Base-by-base conservation (phyloP, 2,329 filamentous ascomycete species). In the Capronia americana region DNA sequence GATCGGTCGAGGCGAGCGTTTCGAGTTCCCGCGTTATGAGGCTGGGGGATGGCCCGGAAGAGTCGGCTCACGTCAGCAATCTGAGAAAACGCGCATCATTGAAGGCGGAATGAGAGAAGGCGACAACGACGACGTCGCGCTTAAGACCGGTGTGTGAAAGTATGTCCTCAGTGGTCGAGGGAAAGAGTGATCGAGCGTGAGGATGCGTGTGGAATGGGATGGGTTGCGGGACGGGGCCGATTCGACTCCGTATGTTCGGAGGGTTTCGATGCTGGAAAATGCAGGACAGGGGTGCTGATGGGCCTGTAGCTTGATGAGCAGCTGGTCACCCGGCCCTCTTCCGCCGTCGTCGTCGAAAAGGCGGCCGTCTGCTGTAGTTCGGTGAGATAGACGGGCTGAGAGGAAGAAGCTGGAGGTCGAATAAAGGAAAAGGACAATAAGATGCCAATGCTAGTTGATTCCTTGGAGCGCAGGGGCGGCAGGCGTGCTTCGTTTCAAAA, bases 51-150 rank as follows among this genome's bases (percentile, higher is more conserved):
- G 24, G 34, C 57, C 61, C 69, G 69, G 69, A 70, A 69, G 59
- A 61, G 64, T 69, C 64, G 69, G 69, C 69, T 70, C 69, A 70
- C 69, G 69, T 70, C 69, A 70, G 69, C 69, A 67, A 57, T 48
- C 20, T 10, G 51, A 54, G 28, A 64, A 60, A 67, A 48, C 55
- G 64, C 62, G 64, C 69, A 70, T 70, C 32, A 50, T 65, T 66
- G 65, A 51, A 50, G 32, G 58, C 41, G 20, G 34, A 10, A 57
- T 50, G 54, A 59, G 32, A 32, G 55, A 30, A 23, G 67, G 61
- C 61, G 61, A 55, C 61, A 62, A 57, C 60, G 61, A 66, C 24
- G 48, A 44, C 24, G 61, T 14, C 60, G 65, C 53, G 51, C 65
- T 55, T 28, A 28, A 41, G 44, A 38, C 24, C 28, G 28, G 17